Base-by-base conservation (phyloP, 768 basidiomycete genomes). In the Lentinula guzmanii region DNA sequence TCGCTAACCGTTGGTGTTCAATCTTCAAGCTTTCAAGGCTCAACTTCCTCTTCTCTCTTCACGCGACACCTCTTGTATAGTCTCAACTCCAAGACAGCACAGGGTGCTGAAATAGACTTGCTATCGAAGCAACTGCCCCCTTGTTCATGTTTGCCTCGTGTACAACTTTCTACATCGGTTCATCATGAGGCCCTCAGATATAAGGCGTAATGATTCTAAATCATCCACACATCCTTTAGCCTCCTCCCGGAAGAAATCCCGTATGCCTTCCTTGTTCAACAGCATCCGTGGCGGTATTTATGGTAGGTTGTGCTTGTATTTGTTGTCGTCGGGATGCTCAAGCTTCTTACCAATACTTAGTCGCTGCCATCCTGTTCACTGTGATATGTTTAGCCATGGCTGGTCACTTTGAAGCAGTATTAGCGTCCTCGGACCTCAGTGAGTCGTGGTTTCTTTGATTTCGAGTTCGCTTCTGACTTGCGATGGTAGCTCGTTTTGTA, bases 351-450 rank as follows among this genome's bases (percentile, higher is more conserved):
- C 28, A 66, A 46, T 52, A 48, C 37, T 31, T 61, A 93, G 91
- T 77, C 67, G 75, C 83, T 48, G 83, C 91, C 45, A 72, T 93
- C 55, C 71, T 86, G 62, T 93, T 89, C 81, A 90, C 89, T 21
- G 73, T 89, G 63, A 86, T 93, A 66, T 91, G 88, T 68, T 76
- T 93, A 64, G 89, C 83, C 62, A 86, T 93, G 76, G 89, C 90
- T 55, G 87, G 80, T 41, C 88, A 91, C 69, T 91, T 93, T 68
- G 85, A 90, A 71, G 77, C 76, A 60, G 79, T 91, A 37, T 75
- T 92, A 64, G 79, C 84, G 63, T 78, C 89, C 65, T 90, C 87
- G 61, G 89, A 92, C 75, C 87, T 93, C 71, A 93, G 91, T 93
- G 71, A 70, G 87, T 70, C 61, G 35, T 34, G 54, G n/a, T 45